Percentiles rank a stretch among this genome's conserved stretches.
phyloP scores from a whole-genome alignment of 129 eudicot genomes.

The Glebionis coronaria region DNA sequence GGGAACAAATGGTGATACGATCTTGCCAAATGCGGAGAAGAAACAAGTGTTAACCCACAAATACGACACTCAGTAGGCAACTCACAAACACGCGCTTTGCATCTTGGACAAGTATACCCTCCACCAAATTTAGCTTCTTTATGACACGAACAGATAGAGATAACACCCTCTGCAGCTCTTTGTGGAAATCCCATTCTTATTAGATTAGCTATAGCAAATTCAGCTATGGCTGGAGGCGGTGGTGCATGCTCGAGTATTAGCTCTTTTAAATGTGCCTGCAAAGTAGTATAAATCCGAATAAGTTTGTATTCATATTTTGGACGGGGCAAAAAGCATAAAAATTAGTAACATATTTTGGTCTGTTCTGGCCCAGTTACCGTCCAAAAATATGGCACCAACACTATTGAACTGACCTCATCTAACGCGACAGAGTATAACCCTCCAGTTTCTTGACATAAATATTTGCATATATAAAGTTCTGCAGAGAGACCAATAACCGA shows the following conservation, averaged over 20 bases:
- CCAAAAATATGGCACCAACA: not conserved
- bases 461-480: constrained; percentile 83
- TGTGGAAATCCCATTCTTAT: constrained; percentile 98
- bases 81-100: constrained; percentile 96
- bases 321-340: too few relatives aligned
- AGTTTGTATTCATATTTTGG: not conserved
- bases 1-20: constrained; percentile 98
- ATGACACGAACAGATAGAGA: constrained; percentile 93
- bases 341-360: too few relatives aligned
- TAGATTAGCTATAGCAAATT: constrained; percentile 84
- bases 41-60: constrained; percentile 96
- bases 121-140: constrained; percentile 94
- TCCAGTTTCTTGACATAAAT: constrained; percentile 93
- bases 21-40: constrained; percentile 97
- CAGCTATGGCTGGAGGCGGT: constrained; percentile 99
- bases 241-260: constrained; percentile 93
- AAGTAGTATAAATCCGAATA: constrained; percentile 9
- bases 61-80: constrained; percentile 91
- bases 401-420: constrained; percentile 78
- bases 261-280: constrained; percentile 85
- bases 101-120: constrained; percentile 98
- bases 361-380: too few relatives aligned
- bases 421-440: constrained; percentile 87
- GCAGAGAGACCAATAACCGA: constrained; percentile 96
- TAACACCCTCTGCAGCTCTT: constrained; percentile 91